phyloP scores from a whole-genome alignment of 2,329 filamentous ascomycete species.

The Chaetomiaceae sp. region DNA sequence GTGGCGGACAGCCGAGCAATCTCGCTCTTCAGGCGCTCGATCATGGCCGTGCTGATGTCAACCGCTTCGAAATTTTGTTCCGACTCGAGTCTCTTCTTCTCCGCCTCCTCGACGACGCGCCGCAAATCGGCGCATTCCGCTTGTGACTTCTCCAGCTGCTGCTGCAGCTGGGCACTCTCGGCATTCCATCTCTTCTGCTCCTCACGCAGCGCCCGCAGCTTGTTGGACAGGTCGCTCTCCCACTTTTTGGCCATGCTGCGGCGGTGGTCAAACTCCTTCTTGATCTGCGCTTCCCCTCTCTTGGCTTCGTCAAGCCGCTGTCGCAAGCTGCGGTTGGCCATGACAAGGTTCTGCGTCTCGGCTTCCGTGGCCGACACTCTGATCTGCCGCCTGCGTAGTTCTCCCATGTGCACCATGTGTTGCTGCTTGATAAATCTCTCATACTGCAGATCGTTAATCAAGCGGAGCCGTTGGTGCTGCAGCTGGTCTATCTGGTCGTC shows the following conservation, averaged over 20 bases:
- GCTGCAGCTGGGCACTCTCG: constrained; percentile 51
- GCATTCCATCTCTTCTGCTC: constrained; percentile 60
- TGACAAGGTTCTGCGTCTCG: constrained; percentile 74
- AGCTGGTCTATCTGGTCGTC: constrained; percentile 47
- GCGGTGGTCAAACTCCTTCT: constrained; percentile 65
- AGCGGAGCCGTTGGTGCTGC: constrained; percentile 65
- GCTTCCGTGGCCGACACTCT: constrained; percentile 73
- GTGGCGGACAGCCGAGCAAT: constrained; percentile 54
- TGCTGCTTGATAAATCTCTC: constrained; percentile 80
- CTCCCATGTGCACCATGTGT: constrained; percentile 74
- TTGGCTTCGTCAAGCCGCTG: constrained; percentile 68
- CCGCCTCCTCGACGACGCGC: constrained; percentile 59
- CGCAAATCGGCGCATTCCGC: constrained; percentile 60
- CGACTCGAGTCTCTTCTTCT: constrained; percentile 59
- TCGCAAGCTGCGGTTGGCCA: constrained; percentile 67
- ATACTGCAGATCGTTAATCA: constrained; percentile 77
- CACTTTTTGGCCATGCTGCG: constrained; percentile 70
- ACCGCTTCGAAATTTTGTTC: constrained; percentile 59
- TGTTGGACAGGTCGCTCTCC: constrained; percentile 64
- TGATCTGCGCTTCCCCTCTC: constrained; percentile 61
- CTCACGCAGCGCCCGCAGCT: constrained; percentile 60
- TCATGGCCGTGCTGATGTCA: constrained; percentile 54
- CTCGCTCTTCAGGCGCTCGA: constrained; percentile 53
- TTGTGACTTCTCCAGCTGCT: constrained; percentile 51
- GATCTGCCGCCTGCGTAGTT: constrained; percentile 67